A percentile compares a stretch with the other conserved stretches of the same genome.
Conservation (phyloP, 176 grass and related monocot species). For the Oryza brachyantha region DNA sequence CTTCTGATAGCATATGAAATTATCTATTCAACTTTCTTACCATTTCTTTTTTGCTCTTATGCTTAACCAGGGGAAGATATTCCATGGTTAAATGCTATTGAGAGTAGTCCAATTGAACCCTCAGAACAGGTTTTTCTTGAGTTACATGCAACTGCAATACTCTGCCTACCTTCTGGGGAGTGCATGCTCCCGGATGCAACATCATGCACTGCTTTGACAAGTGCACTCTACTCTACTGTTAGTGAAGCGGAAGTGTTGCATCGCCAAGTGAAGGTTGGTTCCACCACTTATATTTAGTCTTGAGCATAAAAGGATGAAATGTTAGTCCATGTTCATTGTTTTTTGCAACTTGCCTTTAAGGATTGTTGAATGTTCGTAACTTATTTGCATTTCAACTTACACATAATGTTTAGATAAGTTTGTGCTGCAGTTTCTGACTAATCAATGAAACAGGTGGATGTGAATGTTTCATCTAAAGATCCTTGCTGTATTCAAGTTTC, state of each 20-base stretch:
- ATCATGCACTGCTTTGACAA: constrained; percentile 82
- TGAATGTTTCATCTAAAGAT: constrained; percentile 59
- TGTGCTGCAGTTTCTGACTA: constrained; percentile 21
- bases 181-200: constrained; percentile 89
- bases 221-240: constrained; percentile 82
- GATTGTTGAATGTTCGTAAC: not conserved
- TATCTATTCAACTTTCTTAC: constrained; percentile 2
- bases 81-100: constrained; percentile 73
- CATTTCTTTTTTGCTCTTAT: constrained; percentile 3
- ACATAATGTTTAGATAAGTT: not conserved
- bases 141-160: constrained; percentile 84
- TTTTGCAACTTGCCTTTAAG: not conserved
- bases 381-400: not conserved
- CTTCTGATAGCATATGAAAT: not conserved
- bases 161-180: constrained; percentile 86
- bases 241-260: constrained; percentile 78
- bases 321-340: not conserved
- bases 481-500: constrained; percentile 77
- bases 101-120: constrained; percentile 52
- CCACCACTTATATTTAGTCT: not conserved
- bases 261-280: constrained; percentile 65
- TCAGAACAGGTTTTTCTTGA: constrained; percentile 64
- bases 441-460: constrained; percentile 59
- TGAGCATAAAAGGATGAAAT: not conserved
- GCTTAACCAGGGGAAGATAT: constrained; percentile 61